Evolutionary conservation across 371 early-diverging fungal species (phyloP).

Genomic region (Thermomucor indicae-seudaticae): DNA sequence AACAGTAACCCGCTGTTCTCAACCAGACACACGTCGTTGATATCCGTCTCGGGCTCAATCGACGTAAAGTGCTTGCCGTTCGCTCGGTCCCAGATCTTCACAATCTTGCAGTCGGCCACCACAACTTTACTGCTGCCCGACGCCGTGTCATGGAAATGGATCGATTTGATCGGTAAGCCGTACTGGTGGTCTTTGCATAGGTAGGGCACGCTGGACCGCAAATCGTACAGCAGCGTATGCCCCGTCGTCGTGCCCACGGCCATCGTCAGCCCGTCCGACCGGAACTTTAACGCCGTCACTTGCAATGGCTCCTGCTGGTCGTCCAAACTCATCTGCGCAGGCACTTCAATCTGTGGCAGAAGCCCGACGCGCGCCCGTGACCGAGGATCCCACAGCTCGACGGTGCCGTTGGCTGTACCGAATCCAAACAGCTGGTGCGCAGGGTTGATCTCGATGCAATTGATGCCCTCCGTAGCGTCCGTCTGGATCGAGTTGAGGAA

Average conservation of each 20-base stretch:
- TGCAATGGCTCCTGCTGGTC: constrained; percentile 24
- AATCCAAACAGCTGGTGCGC: constrained; percentile 91
- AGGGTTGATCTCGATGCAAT: constrained; percentile 80
- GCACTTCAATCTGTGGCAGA: constrained; percentile 50
- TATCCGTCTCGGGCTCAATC: constrained; percentile 86
- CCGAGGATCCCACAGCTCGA: constrained; percentile 96
- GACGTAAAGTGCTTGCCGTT: constrained; percentile 83
- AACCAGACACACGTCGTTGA: constrained; percentile 90
- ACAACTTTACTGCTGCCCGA: constrained; percentile 71
- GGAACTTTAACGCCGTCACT: constrained; percentile 78
- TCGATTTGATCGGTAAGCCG: constrained; percentile 90
- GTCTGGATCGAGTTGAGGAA: constrained; percentile 86
- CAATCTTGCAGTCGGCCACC: constrained; percentile 85
- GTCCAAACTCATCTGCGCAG: constrained; percentile 42
- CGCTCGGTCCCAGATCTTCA: constrained; percentile 91
- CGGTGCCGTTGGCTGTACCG: constrained; percentile 83
- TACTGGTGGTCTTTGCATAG: constrained; percentile 95
- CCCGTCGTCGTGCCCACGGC: constrained; percentile 93
- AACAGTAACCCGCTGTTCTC: constrained; percentile 89
- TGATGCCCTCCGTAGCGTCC: constrained; percentile 71
- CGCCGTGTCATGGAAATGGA: constrained; percentile 76
- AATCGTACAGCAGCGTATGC: constrained; percentile 90
- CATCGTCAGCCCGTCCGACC: constrained; percentile 84
- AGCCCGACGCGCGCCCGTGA: constrained; percentile 72
- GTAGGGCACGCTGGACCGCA: constrained; percentile 82